Conservation (phyloP, 768 basidiomycete genomes). For the Naganishia kalamii region DNA sequence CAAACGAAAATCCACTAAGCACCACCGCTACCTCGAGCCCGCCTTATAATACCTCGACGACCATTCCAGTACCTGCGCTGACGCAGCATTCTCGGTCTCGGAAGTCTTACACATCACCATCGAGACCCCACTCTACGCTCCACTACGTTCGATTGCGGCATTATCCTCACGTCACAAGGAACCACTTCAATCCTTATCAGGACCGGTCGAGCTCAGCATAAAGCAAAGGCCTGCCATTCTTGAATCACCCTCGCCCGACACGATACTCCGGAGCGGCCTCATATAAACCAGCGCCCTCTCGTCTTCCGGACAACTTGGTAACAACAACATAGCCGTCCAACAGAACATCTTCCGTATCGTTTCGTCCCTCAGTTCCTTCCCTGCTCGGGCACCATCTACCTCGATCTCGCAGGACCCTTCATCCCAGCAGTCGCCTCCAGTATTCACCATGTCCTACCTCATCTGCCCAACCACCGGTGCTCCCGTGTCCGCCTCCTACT, state of each 20-base stretch:
- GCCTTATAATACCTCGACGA: background rate
- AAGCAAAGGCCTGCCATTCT: too few species aligned
- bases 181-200: too few species aligned
- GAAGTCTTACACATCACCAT: slow-evolving; percentile 6
- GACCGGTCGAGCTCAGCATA: too few species aligned
- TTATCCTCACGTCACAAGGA: background rate
- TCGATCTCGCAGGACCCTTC: slow-evolving; percentile 4
- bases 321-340: background rate
- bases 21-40: background rate
- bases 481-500: slow-evolving; percentile 13
- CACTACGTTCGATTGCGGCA: background rate
- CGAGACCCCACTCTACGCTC: background rate
- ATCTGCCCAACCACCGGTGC: slow-evolving; percentile 9
- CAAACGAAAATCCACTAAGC: background rate
- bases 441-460: slow-evolving; percentile 10
- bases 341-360: background rate
- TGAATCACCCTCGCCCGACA: too few species aligned
- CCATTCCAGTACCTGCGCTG: background rate
- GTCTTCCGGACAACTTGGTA: background rate
- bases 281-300: background rate
- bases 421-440: slow-evolving; percentile 15
- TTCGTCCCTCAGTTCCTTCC: background rate
- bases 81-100: background rate
- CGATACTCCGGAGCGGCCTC: too few species aligned
- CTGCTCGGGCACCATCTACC: background rate